Conservation (phyloP, 2,329 filamentous ascomycete species). For the Conoideocrella luteorostrata region DNA sequence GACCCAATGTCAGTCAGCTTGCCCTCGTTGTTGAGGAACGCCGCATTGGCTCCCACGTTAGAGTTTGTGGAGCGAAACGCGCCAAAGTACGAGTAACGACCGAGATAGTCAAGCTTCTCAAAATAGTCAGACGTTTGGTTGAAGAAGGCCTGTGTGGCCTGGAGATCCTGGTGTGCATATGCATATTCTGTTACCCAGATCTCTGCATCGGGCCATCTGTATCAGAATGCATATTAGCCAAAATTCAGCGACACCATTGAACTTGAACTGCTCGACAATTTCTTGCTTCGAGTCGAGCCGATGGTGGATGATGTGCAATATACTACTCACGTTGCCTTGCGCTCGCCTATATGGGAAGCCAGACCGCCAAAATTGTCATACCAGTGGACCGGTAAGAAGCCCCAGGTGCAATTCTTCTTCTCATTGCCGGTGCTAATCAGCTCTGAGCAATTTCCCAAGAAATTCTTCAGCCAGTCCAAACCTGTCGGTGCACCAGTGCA, state of each 20-base stretch:
- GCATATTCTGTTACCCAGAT: constrained; percentile 81
- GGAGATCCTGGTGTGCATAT: constrained; percentile 48
- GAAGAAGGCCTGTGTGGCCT: constrained; percentile 57
- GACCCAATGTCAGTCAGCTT: constrained; percentile 68
- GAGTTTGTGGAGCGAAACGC: constrained; percentile 63
- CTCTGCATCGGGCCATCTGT: constrained; percentile 51
- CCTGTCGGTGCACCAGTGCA: constrained; percentile 57
- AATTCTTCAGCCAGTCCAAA: constrained; percentile 60
- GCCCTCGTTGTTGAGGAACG: constrained; percentile 63
- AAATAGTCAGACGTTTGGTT: constrained; percentile 61
- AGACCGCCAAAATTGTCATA: constrained; percentile 65
- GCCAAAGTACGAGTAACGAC: constrained; percentile 69
- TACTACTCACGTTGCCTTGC: constrained; percentile 27
- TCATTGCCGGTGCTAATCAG: constrained; percentile 40
- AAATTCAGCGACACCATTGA: too few relatives aligned
- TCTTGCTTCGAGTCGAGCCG: too few relatives aligned
- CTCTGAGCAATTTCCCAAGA: constrained; percentile 56
- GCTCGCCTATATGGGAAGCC: constrained; percentile 57
- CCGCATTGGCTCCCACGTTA: constrained; percentile 68
- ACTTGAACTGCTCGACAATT: too few relatives aligned
- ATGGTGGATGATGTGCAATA: too few relatives aligned
- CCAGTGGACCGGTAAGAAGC: constrained; percentile 61
- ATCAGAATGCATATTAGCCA: too few relatives aligned
- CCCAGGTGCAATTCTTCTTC: constrained; percentile 50
- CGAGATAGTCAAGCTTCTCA: constrained; percentile 50